phyloP scores from a whole-genome alignment of 2,329 filamentous ascomycete species.

The Sarocladium oryzae region DNA sequence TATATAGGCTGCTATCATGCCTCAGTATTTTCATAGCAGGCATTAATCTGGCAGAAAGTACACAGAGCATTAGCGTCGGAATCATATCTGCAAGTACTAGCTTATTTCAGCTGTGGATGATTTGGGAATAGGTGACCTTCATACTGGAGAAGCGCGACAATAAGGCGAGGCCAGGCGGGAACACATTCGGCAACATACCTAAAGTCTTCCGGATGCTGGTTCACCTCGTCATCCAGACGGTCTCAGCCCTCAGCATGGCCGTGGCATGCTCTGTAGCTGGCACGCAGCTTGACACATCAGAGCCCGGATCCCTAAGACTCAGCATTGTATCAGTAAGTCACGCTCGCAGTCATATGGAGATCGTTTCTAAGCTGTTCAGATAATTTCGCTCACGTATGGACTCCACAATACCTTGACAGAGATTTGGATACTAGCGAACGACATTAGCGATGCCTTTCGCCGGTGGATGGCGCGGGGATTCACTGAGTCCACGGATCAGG shows the following conservation, averaged over 20 bases:
- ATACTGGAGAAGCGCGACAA: background rate
- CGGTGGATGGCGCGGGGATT: background rate
- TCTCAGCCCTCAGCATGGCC: background rate
- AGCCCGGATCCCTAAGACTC: background rate
- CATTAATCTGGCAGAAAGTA: background rate
- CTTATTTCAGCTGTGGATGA: background rate
- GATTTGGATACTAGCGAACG: background rate
- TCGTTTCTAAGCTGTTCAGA: background rate
- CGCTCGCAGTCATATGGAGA: background rate
- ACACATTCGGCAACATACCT: background rate
- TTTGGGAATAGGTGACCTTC: background rate
- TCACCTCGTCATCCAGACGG: background rate
- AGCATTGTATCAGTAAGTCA: background rate
- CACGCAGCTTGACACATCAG: background rate
- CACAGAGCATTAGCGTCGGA: background rate
- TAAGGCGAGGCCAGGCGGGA: background rate
- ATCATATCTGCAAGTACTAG: background rate
- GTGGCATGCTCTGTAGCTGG: slow-evolving; percentile 1
- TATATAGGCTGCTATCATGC: background rate
- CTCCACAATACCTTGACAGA: background rate
- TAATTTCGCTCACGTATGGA: background rate
- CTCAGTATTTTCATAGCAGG: background rate
- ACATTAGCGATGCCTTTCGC: background rate
- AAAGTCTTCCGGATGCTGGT: background rate
- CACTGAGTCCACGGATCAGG: background rate